phyloP scores from a whole-genome alignment of 2,329 filamentous ascomycete species.

The Coniochaeta hoffmannii region DNA sequence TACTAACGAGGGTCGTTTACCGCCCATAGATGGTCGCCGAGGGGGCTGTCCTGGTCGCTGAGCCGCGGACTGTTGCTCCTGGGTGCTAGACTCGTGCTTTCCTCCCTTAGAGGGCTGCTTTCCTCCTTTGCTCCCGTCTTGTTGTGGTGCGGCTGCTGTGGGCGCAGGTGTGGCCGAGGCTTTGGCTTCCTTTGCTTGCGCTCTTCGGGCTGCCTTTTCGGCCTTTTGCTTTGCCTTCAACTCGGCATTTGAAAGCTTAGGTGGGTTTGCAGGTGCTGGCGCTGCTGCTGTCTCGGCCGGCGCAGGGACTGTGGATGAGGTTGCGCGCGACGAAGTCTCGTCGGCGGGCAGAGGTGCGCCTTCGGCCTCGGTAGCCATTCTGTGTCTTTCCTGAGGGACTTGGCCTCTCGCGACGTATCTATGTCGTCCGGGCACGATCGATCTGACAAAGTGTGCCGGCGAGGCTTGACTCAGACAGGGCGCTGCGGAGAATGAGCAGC shows the following conservation, averaged over 20 bases:
- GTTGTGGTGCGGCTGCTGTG: slow-evolving; percentile 28
- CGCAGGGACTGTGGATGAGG: slow-evolving; percentile 4
- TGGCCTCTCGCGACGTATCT: not conserved
- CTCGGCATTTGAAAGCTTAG: slow-evolving; percentile 66
- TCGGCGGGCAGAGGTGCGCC: slow-evolving; percentile 9
- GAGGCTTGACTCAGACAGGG: not conserved
- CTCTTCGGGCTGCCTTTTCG: slow-evolving; percentile 82
- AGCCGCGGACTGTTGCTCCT: slow-evolving; percentile 24
- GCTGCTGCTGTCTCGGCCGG: slow-evolving; percentile 8
- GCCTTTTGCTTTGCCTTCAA: slow-evolving; percentile 85
- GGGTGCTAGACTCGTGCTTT: slow-evolving; percentile 33
- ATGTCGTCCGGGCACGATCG: not conserved
- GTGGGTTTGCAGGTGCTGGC: slow-evolving; percentile 20
- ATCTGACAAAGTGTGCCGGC: not conserved
- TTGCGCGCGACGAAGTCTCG: not conserved
- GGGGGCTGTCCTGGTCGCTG: slow-evolving; percentile 10
- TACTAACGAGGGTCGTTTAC: slow-evolving; percentile 25
- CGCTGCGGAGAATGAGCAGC: not conserved
- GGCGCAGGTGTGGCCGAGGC: slow-evolving; percentile 31
- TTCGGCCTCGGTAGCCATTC: slow-evolving; percentile 15
- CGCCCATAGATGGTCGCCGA: slow-evolving; percentile 25
- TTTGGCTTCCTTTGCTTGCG: slow-evolving; percentile 56
- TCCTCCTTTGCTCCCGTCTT: not conserved
- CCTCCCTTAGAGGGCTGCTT: slow-evolving; percentile 30
- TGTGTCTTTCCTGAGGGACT: not conserved